Evolutionary conservation across 495 filamentous ascomycete species (phyloP), one percentile per base, ranked within the genome.

Genomic region (Penicillium chermesinum): DNA sequence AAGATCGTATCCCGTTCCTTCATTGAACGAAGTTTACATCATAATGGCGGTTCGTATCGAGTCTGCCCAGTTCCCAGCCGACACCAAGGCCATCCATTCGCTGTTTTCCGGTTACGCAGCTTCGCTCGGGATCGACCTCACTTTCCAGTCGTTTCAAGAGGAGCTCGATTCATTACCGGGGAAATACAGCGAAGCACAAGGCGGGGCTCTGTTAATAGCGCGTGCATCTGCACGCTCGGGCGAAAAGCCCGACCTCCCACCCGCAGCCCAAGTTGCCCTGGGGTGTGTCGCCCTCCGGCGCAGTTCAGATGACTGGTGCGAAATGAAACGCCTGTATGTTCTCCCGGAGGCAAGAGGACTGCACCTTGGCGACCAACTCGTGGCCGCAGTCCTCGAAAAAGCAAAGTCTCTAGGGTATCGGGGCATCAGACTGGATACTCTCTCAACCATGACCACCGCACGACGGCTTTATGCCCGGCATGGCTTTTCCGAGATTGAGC

Each of bases 281-380:
- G 79, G 80, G 6, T 82, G 78, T 48, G 73, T 81, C 5, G 78
- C 72, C 1, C 40, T 58, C 7, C 50, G 54, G 2, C 19, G 36
- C 1, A 57, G 42, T 27, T 18, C 51, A 0, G 52, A 53, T 14
- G 42, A 48, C n/a, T 70, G 57, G 56, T 81, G 78, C 59, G 80
- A 85, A 49, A 76, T 83, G 72, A 83, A 84, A 55, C 67, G 80
- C 0, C 66, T 85, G 0, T 84, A 79, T 49, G 66, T 78, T 15
- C 38, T 61, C 1, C 72, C 72, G 0, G 49, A 59, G 37, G 70
- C 64, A 7, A 69, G 81, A 8, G 73, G 77, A 6, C 42, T 67
- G 10, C 76, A 75, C 0, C 46, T 82, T 1, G 82, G 80, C 2
- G 60, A 59, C 25, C 54, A 51, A 14, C 59, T 84, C 14, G 62